These are phyloP conservation scores for Dothistroma pini DNA, from an alignment of 2,329 filamentous ascomycete genomes.

Conservation along the genomic window DNA sequence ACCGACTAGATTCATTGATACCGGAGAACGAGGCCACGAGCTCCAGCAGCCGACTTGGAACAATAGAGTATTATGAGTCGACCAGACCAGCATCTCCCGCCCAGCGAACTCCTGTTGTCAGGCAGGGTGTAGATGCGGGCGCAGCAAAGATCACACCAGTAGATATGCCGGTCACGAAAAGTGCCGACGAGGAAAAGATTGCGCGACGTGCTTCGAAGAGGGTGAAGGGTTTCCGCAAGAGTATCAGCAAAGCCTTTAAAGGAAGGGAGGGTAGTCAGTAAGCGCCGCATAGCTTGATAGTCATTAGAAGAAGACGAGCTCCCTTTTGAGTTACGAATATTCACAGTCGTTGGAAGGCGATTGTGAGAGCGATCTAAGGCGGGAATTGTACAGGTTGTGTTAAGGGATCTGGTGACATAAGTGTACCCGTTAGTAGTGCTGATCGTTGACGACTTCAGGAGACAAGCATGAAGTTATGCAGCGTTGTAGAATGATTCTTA, in stretches of 20 bases:
- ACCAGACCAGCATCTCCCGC: background rate
- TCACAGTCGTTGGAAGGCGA: background rate
- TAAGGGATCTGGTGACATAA: too few relatives aligned
- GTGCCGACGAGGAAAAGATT: background rate
- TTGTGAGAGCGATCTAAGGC: too few relatives aligned
- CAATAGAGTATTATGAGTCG: background rate
- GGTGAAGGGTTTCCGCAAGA: background rate
- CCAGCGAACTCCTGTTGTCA: background rate
- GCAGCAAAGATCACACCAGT: background rate
- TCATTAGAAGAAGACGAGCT: background rate
- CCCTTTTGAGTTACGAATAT: background rate
- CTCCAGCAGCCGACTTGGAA: background rate
- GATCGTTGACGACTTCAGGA: background rate
- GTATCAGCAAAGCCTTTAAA: conserved; percentile 2
- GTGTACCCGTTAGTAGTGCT: background rate
- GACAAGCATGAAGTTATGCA: background rate
- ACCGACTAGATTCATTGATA: conserved; percentile 1
- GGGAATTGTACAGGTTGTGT: too few relatives aligned
- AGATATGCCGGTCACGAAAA: background rate
- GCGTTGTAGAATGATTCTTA: background rate
- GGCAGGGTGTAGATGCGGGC: background rate
- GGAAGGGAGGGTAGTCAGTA: background rate
- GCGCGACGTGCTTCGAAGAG: background rate
- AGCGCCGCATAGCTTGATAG: background rate
- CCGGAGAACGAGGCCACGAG: conserved; percentile 3